Evolutionary conservation across 352 stramenopile genomes (phyloP).

Genomic region (Phytopythium montanum): DNA sequence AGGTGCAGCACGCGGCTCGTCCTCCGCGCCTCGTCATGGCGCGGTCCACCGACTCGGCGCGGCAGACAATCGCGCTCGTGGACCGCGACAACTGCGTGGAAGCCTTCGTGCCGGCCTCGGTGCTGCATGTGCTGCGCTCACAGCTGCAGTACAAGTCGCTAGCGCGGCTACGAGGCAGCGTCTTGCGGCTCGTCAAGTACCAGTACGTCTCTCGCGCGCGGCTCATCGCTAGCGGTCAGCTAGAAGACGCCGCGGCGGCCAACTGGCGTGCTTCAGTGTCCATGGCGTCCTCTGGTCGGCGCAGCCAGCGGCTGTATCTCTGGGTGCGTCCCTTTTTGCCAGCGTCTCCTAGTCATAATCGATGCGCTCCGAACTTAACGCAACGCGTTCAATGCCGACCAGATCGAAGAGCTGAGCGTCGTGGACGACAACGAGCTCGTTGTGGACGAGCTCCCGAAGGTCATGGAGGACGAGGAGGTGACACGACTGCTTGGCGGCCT

Average conservation of each 20-base stretch:
- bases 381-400: neutral
- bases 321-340: slow-evolving; percentile 13
- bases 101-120: slow-evolving; percentile 38
- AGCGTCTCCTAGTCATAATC: neutral
- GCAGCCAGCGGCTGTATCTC: slow-evolving; percentile 26
- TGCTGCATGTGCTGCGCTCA: slow-evolving; percentile 16
- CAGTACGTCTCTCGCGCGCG: slow-evolving; percentile 43
- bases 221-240: slow-evolving; percentile 21
- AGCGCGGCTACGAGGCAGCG: slow-evolving; percentile 36
- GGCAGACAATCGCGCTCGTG: slow-evolving; percentile 42
- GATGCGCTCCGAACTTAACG: neutral
- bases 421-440: slow-evolving; percentile 49
- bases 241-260: neutral
- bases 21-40: slow-evolving; percentile 51
- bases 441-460: slow-evolving; percentile 27
- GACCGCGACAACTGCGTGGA: slow-evolving; percentile 43
- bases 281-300: slow-evolving; percentile 6
- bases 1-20: neutral
- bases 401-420: slow-evolving; percentile 41
- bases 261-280: slow-evolving; percentile 18
- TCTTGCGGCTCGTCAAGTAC: slow-evolving; percentile 58
- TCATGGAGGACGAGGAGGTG: slow-evolving; percentile 28
- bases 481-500: slow-evolving; percentile 20
- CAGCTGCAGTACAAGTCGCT: slow-evolving; percentile 31
- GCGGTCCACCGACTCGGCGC: slow-evolving; percentile 30